Conservation (phyloP, 768 basidiomycete species). For the Leccinum uliginosum region DNA sequence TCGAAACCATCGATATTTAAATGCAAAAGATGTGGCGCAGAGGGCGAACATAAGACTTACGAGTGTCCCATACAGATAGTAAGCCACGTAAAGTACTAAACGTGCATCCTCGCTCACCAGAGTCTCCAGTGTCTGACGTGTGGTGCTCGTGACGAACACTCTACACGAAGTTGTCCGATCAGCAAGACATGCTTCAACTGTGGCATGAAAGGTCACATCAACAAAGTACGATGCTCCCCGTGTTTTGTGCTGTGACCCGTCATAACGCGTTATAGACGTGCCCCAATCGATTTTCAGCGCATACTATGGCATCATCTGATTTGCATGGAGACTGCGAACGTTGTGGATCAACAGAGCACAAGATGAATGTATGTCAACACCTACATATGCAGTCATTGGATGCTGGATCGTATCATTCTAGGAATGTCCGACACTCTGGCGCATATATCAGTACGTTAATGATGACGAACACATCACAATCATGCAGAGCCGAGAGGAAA, state of each 20-base stretch:
- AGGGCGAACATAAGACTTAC: constrained; percentile 62
- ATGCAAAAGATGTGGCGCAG: constrained; percentile 76
- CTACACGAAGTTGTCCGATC: constrained; percentile 73
- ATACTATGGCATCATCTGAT: constrained; percentile 12
- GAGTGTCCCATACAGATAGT: constrained; percentile 75
- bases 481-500: constrained; percentile 45
- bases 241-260: background rate
- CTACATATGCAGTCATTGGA: background rate
- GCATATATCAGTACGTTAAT: constrained; percentile 68
- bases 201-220: constrained; percentile 82
- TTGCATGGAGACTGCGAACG: constrained; percentile 55
- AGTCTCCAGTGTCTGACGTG: constrained; percentile 67
- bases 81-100: constrained; percentile 24
- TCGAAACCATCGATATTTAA: constrained; percentile 46
- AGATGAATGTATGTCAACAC: constrained; percentile 49
- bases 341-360: constrained; percentile 63
- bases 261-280: constrained; percentile 46
- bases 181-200: constrained; percentile 78
- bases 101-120: background rate
- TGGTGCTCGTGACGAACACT: constrained; percentile 75
- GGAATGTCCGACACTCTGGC: constrained; percentile 85
- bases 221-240: constrained; percentile 37
- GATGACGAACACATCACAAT: constrained; percentile 46
- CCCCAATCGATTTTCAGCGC: constrained; percentile 50
- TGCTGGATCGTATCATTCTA: constrained; percentile 24